Evolutionary conservation across 1,284 basidiomycete species (phyloP).

Genomic region (Marasmius oreades): DNA sequence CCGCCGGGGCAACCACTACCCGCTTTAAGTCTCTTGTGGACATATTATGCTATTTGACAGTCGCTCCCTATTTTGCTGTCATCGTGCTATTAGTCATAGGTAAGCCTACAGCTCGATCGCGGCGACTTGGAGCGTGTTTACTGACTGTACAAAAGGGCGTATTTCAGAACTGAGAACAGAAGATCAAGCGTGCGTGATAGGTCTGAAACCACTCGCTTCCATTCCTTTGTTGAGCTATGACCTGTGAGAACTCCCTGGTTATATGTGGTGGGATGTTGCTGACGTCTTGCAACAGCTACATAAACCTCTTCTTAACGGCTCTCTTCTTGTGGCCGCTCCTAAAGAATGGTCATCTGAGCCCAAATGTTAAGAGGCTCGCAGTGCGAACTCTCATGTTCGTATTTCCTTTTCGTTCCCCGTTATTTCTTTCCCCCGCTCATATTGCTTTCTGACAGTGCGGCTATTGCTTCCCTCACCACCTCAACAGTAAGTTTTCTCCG

Average conservation of each 20-base stretch:
- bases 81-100: background rate
- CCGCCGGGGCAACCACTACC: background rate
- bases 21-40: constrained; percentile 2
- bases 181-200: constrained; percentile 28
- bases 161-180: constrained; percentile 19
- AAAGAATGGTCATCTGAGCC: too few relatives aligned
- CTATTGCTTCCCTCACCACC: constrained; percentile 41
- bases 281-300: background rate
- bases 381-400: background rate
- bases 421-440: too few relatives aligned
- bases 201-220: constrained; percentile 29
- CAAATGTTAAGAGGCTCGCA: too few relatives aligned
- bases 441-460: constrained; percentile 31
- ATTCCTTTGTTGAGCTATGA: constrained; percentile 31
- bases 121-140: background rate
- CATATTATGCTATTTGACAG: background rate
- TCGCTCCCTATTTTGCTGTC: background rate
- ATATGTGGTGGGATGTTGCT: background rate
- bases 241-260: constrained; percentile 21
- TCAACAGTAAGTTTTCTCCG: constrained; percentile 27
- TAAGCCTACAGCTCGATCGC: too few relatives aligned
- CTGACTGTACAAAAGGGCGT: constrained; percentile 20
- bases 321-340: too few relatives aligned
- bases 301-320: background rate
- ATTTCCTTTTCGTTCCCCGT: background rate